Base-by-base conservation (phyloP, 805 yeast species). In the Candida maltosa region DNA sequence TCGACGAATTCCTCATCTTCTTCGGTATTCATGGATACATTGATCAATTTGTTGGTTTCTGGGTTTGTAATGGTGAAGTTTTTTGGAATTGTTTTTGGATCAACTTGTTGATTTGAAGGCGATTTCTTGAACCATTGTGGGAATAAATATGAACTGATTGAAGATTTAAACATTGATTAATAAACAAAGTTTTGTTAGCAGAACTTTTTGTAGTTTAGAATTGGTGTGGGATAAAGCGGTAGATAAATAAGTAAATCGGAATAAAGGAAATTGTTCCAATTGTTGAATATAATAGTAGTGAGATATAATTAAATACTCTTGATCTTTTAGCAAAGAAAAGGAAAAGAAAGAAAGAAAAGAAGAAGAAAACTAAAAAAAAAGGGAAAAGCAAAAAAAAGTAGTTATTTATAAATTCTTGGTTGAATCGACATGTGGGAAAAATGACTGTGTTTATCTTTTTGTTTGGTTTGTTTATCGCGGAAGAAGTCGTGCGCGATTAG, bases 1-100 rank as follows among this genome's bases (percentile, higher is more conserved):
- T 63, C 69, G 16, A 67, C 59, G 35, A 65, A 60, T 19, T 60
- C 65, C 11, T 51, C 52, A 24, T 56, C 48, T 29, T 48, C 50
- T 15, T 39, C 43, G 10, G 27, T 31, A 22, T 50, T 51, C 70
- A 66, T 63, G 8, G 68, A 54, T 16, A 66, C 53, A 30, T 55
- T 52, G 40, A 61, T 41, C 40, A 58, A 37, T 38, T 51, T 53
- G 34, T 53, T 45, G n/a, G n/a, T n/a, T 17, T 52, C 56, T 30
- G 54, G 44, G 17, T 55, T 53, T n/a, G 61, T 50, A 27, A 64
- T 48, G 18, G 57, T 52, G 37, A 64, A 60, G 18, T 51, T 46
- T 28, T 40, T 50, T 19, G 65, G 60, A 26, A 58, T 50, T 14
- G 44, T 42, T 6, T 36, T 30, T 3, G 43, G 31, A 21, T 38